Evolutionary conservation across 2,329 filamentous ascomycete genomes (phyloP).

Genomic region (Xylaria polymorpha): DNA sequence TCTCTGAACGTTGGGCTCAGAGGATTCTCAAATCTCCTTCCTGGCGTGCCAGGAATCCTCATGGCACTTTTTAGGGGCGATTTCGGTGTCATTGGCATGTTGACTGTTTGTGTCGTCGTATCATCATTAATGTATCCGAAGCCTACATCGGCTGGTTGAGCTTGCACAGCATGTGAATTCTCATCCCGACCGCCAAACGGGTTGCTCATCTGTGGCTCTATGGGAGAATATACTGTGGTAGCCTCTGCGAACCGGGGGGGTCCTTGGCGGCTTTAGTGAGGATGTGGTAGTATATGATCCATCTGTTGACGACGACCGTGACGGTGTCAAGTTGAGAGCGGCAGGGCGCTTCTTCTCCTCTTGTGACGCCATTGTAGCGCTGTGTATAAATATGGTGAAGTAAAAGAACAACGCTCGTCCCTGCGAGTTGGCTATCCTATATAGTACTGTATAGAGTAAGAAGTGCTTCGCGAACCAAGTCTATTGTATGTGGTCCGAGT

Average conservation of each 20-base stretch:
- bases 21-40: conserved; percentile 76
- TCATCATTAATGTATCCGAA: conserved; percentile 86
- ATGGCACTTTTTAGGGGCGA: conserved; percentile 91
- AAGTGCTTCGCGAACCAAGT: conserved; percentile 46
- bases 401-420: conserved; percentile 53
- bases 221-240: conserved; percentile 80
- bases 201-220: conserved; percentile 66
- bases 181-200: conserved; percentile 68
- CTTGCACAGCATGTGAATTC: conserved; percentile 67
- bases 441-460: conserved; percentile 41
- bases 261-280: conserved; percentile 75
- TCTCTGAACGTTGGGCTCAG: conserved; percentile 92
- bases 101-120: conserved; percentile 65
- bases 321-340: conserved; percentile 65
- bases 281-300: conserved; percentile 64
- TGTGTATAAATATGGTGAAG: conserved; percentile 49
- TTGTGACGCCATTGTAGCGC: conserved; percentile 50
- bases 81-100: conserved; percentile 74
- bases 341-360: conserved; percentile 68
- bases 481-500: conserved; percentile 46
- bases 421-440: conserved; percentile 40
- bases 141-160: conserved; percentile 86
- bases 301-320: conserved; percentile 61
- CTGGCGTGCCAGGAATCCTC: conserved; percentile 86
- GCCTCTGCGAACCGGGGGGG: conserved; percentile 85